Conservation (phyloP, 257 asterid genomes). For the Petunia axillaris region DNA sequence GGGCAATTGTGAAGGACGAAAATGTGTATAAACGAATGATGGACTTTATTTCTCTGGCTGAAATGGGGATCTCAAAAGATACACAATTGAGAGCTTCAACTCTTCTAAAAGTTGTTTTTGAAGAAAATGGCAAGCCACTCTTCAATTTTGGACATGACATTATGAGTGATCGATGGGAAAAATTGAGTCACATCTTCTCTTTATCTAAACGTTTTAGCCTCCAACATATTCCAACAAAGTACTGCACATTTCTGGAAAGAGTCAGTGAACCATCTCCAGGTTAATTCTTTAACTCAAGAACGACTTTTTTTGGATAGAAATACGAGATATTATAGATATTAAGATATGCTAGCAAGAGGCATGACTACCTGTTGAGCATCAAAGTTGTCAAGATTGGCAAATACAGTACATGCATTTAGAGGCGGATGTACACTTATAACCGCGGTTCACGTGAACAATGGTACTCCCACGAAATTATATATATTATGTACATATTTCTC, state of each 20-base stretch:
- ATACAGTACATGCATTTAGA: no score
- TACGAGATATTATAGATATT: no score
- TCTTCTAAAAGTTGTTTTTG: slow-evolving; percentile 47
- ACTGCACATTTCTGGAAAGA: slow-evolving; percentile 55
- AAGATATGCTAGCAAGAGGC: no score
- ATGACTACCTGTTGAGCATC: no score
- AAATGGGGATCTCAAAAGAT: slow-evolving; percentile 64
- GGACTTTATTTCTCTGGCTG: slow-evolving; percentile 30
- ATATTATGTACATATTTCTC: no score
- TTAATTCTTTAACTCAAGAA: slow-evolving; percentile 24
- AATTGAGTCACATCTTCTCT: slow-evolving; percentile 44
- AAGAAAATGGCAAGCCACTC: slow-evolving; percentile 44
- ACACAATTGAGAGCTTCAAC: slow-evolving; percentile 64
- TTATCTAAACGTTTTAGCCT: slow-evolving; percentile 49
- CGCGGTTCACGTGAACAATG: no score
- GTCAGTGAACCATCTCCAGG: slow-evolving; percentile 85
- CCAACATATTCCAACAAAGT: slow-evolving; percentile 55
- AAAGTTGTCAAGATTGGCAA: no score
- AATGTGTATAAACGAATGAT: slow-evolving; percentile 49
- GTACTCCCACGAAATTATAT: no score
- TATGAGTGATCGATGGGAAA: slow-evolving; percentile 66
- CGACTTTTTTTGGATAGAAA: no score
- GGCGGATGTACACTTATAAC: no score
- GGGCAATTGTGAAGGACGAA: slow-evolving; percentile 72
- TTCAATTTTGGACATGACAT: slow-evolving; percentile 47